Evolutionary conservation across 2,329 filamentous ascomycete species (phyloP).

Genomic region (Sclerotinia sclerotiorum): DNA sequence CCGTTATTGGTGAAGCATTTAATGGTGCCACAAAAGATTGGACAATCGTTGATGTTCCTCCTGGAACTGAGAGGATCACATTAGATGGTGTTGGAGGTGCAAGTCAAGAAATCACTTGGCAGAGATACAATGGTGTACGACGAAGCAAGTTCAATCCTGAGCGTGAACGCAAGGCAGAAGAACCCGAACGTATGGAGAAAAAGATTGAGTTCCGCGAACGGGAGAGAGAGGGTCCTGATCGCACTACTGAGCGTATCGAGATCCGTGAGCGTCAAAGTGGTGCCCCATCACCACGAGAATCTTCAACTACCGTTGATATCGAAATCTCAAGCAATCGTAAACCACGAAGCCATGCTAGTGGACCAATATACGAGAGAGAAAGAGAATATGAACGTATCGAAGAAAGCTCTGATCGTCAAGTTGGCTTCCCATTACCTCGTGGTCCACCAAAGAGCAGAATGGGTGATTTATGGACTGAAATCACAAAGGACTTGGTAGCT

Average conservation of each 20-base stretch:
- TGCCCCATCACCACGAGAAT: constrained; percentile 25
- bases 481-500: constrained; percentile 87
- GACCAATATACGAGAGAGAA: constrained; percentile 37
- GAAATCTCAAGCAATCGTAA: constrained; percentile 33
- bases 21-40: constrained; percentile 74
- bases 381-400: constrained; percentile 50
- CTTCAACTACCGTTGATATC: constrained; percentile 36
- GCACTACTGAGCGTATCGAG: constrained; percentile 29
- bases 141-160: constrained; percentile 73
- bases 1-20: constrained; percentile 69
- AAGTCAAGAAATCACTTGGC: constrained; percentile 75
- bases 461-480: constrained; percentile 90
- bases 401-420: constrained; percentile 52
- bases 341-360: constrained; percentile 10
- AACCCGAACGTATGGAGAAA: constrained; percentile 20
- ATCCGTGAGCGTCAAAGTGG: constrained; percentile 32
- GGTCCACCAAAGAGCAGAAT: constrained; percentile 33
- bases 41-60: constrained; percentile 80
- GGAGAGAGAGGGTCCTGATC: constrained; percentile 21
- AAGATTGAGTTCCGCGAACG: constrained; percentile 16
- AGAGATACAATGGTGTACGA: constrained; percentile 75
- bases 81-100: constrained; percentile 78
- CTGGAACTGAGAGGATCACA: constrained; percentile 76
- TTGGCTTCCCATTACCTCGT: constrained; percentile 37
- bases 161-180: constrained; percentile 47